These are phyloP conservation scores for Xerocomus spinulosus DNA, from an alignment of 768 basidiomycete genomes.

Conservation along the genomic window DNA sequence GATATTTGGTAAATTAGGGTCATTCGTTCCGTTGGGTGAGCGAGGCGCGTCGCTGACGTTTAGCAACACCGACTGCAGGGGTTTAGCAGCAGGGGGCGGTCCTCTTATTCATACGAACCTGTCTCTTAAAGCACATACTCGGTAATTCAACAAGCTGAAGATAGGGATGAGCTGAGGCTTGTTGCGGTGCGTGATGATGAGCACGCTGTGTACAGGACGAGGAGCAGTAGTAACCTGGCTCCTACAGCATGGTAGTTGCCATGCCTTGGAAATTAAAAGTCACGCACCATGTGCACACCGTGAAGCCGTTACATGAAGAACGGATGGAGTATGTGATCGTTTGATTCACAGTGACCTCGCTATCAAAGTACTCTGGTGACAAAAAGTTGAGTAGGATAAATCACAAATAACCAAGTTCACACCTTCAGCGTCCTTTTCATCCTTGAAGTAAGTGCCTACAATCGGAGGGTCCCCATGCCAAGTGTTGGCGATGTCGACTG, in stretches of 20 bases:
- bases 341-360: neutral
- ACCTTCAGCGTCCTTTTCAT: too few relatives aligned
- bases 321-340: neutral
- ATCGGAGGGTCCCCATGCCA: too few relatives aligned
- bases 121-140: slow-evolving; percentile 15
- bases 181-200: neutral
- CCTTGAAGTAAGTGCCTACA: too few relatives aligned
- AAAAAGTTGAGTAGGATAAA: too few relatives aligned
- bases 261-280: slow-evolving; percentile 2
- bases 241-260: slow-evolving; percentile 4
- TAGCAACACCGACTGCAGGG: slow-evolving; percentile 2
- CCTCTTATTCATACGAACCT: slow-evolving; percentile 12
- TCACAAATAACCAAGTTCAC: too few relatives aligned
- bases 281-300: slow-evolving; percentile 12
- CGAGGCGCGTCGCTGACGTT: neutral
- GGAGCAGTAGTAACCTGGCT: neutral
- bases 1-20: slow-evolving; percentile 15
- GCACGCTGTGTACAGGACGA: neutral
- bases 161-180: neutral
- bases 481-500: neutral
- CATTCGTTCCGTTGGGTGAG: neutral
- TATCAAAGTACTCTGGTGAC: too few relatives aligned
- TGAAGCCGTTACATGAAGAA: slow-evolving; percentile 2
- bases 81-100: neutral
- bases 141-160: neutral